Conservation (phyloP, 202 grass and related monocot genomes). For the Musa balbisiana region DNA sequence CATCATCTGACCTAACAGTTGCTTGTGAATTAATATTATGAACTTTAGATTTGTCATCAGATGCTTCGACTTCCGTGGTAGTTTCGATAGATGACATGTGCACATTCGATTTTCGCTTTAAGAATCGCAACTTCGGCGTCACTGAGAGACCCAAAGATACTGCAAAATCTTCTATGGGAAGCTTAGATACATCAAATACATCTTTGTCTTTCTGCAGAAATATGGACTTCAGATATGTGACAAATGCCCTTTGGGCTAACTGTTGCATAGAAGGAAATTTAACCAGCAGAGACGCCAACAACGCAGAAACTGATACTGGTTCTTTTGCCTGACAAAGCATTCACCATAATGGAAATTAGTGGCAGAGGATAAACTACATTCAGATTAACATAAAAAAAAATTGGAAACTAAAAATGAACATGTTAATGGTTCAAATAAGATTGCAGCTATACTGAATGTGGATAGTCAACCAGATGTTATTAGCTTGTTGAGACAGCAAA, state of each 20-base stretch:
- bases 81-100: slow-evolving; percentile 21
- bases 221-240: slow-evolving; percentile 78
- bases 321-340: slow-evolving; percentile 30
- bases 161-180: slow-evolving; percentile 66
- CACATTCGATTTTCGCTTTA: slow-evolving; percentile 39
- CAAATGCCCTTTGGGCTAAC: slow-evolving; percentile 71
- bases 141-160: slow-evolving; percentile 68
- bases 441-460: too few relatives aligned
- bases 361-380: too few relatives aligned
- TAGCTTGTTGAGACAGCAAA: too few relatives aligned
- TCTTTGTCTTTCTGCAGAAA: slow-evolving; percentile 58
- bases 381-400: too few relatives aligned
- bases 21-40: background rate
- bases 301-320: slow-evolving; percentile 69
- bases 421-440: too few relatives aligned
- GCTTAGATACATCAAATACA: slow-evolving; percentile 65
- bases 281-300: slow-evolving; percentile 63
- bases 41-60: slow-evolving; percentile 23
- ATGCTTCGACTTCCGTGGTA: slow-evolving; percentile 19
- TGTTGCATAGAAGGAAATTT: slow-evolving; percentile 64
- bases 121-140: slow-evolving; percentile 60
- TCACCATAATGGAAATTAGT: background rate
- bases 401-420: too few relatives aligned
- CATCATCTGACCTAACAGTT: slow-evolving; percentile 26
- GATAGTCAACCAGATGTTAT: too few relatives aligned